Conservation (phyloP, 164 flowering plant genomes). For the Nymphaea colorata region DNA sequence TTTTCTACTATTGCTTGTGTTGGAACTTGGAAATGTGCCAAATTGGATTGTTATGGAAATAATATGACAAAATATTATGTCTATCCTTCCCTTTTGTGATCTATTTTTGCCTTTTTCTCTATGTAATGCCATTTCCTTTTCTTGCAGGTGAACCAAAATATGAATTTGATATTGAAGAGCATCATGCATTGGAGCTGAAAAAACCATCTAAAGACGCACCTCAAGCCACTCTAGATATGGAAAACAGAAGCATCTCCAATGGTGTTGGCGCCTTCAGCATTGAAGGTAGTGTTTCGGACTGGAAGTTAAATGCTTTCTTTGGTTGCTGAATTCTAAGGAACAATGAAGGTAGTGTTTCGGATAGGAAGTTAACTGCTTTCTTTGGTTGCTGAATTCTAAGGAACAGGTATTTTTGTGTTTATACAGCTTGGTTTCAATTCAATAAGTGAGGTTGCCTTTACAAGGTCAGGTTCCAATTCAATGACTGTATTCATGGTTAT, state of each 20-base stretch:
- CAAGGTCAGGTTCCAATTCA: too few relatives aligned
- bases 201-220: slow-evolving; percentile 47
- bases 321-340: too few relatives aligned
- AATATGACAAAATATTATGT: too few relatives aligned
- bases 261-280: slow-evolving; percentile 50
- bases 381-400: too few relatives aligned
- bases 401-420: too few relatives aligned
- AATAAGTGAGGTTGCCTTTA: too few relatives aligned
- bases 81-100: too few relatives aligned
- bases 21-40: neutral
- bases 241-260: slow-evolving; percentile 45
- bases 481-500: too few relatives aligned
- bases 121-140: neutral
- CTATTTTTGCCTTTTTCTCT: neutral
- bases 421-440: too few relatives aligned
- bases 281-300: slow-evolving; percentile 66
- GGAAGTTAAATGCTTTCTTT: too few relatives aligned
- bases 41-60: neutral
- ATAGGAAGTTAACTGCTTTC: too few relatives aligned
- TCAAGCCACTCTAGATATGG: slow-evolving; percentile 47
- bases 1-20: neutral
- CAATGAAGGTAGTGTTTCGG: too few relatives aligned
- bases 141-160: slow-evolving; percentile 82
- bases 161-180: slow-evolving; percentile 76
- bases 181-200: slow-evolving; percentile 92